Base-by-base conservation (phyloP, 179 eudicot genomes). In the Silene vulgaris region DNA sequence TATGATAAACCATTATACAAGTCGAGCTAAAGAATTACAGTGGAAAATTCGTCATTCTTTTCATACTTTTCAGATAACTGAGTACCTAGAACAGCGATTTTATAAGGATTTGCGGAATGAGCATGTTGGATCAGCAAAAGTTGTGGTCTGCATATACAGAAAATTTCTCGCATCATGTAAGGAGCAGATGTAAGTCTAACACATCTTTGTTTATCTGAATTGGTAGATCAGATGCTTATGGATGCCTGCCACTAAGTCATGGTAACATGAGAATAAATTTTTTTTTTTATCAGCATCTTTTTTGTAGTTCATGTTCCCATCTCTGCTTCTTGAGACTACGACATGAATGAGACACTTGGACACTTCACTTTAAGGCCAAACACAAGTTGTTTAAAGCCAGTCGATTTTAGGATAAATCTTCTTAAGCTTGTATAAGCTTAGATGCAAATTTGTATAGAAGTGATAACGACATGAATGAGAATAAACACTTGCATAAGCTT, bases 71-170 rank as follows among this genome's bases (percentile, higher is more conserved):
- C 90, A 92, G 97, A 92, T 91, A 79, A 84, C 94, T n/a, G 90
- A 88, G 37, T 87, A 83, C 84, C 79, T 92, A 43, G 96, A 91
- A 75, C 97, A 91, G 75, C 84, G 89, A 77, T 91, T 86, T 84
- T 92, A 92, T 89, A 92, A 92, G 85, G 94, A 92, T 80, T 84
- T 91, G 87, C 84, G 97, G 75, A 89, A 83, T 83, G 89, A 86
- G 75, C 83, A 87, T 64, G 69, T 87, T 72, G 96, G 92, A 71
- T 87, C 92, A 56, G 97, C 83, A 76, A 89, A 89, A 82, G 83
- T 85, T 80, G 94, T 89, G 77, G 73, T 87, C 70, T 85, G 87
- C 69, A 74, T 92, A 73, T 92, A 91, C 83, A 85, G 87, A 85
- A 92, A 87, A 86, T 81, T 92, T 82, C 78, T 91, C 76, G 84